phyloP scores from a whole-genome alignment of 2,329 filamentous ascomycete genomes.

The Conoideocrella luteorostrata region DNA sequence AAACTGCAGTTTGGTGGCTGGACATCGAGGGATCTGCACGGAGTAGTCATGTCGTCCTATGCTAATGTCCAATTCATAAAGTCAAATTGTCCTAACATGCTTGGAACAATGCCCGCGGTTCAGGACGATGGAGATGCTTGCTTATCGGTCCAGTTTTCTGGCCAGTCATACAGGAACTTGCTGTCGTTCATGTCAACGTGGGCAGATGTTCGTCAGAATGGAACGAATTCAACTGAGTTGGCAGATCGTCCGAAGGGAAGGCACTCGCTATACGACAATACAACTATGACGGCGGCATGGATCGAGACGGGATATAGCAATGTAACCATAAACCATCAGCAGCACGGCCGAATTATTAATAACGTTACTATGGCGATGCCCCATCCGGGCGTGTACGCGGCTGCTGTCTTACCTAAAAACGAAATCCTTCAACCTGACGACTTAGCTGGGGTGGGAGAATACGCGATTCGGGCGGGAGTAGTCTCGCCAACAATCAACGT shows the following conservation, averaged over 20 bases:
- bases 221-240: conserved; percentile 35
- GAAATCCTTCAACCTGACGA: conserved; percentile 63
- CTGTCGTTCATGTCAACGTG: conserved; percentile 54
- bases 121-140: conserved; percentile 48
- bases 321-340: conserved; percentile 41
- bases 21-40: conserved; percentile 43
- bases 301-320: conserved; percentile 51
- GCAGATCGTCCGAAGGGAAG: conserved; percentile 50
- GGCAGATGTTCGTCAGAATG: conserved; percentile 38
- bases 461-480: conserved; percentile 60
- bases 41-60: conserved; percentile 54
- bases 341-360: conserved; percentile 56
- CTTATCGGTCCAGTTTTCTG: conserved; percentile 61
- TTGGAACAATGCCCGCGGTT: conserved; percentile 35
- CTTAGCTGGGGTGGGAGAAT: conserved; percentile 60
- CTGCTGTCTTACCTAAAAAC: conserved; percentile 56
- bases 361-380: conserved; percentile 75
- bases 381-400: conserved; percentile 60
- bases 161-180: conserved; percentile 65
- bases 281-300: conserved; percentile 64
- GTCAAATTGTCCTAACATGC: conserved; percentile 54
- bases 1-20: conserved; percentile 56
- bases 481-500: conserved; percentile 67
- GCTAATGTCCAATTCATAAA: conserved; percentile 54
- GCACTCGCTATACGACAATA: conserved; percentile 64